A percentile compares a stretch with the other conserved stretches of the same genome.
These are phyloP conservation scores for Erythrobasidium hasegawianum DNA, from an alignment of 1,284 basidiomycete genomes.

Conservation along the genomic window DNA sequence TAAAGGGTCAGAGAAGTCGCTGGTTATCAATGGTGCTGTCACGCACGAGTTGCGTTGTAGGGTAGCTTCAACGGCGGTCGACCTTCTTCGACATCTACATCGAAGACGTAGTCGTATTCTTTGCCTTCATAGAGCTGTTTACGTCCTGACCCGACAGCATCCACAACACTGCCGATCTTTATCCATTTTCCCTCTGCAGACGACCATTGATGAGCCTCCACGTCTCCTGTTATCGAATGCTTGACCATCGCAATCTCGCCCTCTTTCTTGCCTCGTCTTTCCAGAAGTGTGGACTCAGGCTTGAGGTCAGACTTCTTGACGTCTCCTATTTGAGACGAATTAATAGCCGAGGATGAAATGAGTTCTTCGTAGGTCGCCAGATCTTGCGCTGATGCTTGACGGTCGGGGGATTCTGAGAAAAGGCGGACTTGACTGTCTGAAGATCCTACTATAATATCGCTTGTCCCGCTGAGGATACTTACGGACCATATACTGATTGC, in stretches of 20 bases:
- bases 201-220: conserved; percentile 93
- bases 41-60: conserved; percentile 77
- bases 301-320: conserved; percentile 84
- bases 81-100: conserved; percentile 92
- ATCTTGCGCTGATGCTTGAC: conserved; percentile 67
- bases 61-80: conserved; percentile 89
- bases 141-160: conserved; percentile 78
- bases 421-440: conserved; percentile 84
- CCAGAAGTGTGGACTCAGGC: conserved; percentile 69
- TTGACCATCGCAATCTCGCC: conserved; percentile 90
- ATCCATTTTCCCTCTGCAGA: conserved; percentile 66
- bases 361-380: conserved; percentile 44
- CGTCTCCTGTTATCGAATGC: conserved; percentile 59
- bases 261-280: conserved; percentile 68
- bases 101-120: conserved; percentile 98
- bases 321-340: conserved; percentile 70
- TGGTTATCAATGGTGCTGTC: background rate
- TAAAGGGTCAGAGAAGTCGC: background rate
- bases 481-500: conserved; percentile 89
- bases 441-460: conserved; percentile 83
- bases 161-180: conserved; percentile 93
- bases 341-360: conserved; percentile 41
- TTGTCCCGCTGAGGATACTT: conserved; percentile 68
- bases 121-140: conserved; percentile 82
- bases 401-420: conserved; percentile 70